phyloP scores from a whole-genome alignment of 1,139 yeast genomes.

The Suhomyces choctaworum region DNA sequence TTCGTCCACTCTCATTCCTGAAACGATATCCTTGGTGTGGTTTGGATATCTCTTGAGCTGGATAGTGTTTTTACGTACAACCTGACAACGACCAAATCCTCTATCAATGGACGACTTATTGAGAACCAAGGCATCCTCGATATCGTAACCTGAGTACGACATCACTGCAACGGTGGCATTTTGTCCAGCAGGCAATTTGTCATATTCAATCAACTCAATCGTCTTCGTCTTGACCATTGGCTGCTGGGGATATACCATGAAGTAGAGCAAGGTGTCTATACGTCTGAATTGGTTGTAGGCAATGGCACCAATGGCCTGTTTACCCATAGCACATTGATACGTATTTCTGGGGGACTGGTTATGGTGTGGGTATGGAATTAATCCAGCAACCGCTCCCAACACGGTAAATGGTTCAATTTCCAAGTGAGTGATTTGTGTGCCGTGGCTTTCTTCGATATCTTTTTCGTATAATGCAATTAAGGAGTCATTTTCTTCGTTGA shows the following conservation, averaged over 20 bases:
- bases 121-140: slow-evolving; percentile 95
- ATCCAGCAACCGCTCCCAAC: slow-evolving; percentile 96
- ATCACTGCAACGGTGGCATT: slow-evolving; percentile 98
- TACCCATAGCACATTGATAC: slow-evolving; percentile 99
- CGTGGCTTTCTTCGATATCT: slow-evolving; percentile 35
- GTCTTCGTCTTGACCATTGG: slow-evolving; percentile 99
- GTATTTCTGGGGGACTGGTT: slow-evolving; percentile 99
- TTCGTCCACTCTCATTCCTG: slow-evolving; percentile 88
- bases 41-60: slow-evolving; percentile 88
- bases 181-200: slow-evolving; percentile 97
- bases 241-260: slow-evolving; percentile 98
- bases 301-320: slow-evolving; percentile 98
- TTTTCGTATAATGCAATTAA: slow-evolving; percentile 87
- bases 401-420: slow-evolving; percentile 97
- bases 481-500: slow-evolving; percentile 95
- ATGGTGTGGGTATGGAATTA: slow-evolving; percentile 99
- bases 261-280: slow-evolving; percentile 87
- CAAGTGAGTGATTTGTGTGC: slow-evolving; percentile 66
- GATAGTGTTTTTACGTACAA: slow-evolving; percentile 89
- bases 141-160: slow-evolving; percentile 99
- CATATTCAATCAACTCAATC: slow-evolving; percentile 91
- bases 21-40: slow-evolving; percentile 86
- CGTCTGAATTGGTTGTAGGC: slow-evolving; percentile 95
- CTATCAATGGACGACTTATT: slow-evolving; percentile 92
- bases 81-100: slow-evolving; percentile 98